These are phyloP conservation scores for Pythium aquatile DNA, from an alignment of 352 stramenopile genomes.

Conservation along the genomic window DNA sequence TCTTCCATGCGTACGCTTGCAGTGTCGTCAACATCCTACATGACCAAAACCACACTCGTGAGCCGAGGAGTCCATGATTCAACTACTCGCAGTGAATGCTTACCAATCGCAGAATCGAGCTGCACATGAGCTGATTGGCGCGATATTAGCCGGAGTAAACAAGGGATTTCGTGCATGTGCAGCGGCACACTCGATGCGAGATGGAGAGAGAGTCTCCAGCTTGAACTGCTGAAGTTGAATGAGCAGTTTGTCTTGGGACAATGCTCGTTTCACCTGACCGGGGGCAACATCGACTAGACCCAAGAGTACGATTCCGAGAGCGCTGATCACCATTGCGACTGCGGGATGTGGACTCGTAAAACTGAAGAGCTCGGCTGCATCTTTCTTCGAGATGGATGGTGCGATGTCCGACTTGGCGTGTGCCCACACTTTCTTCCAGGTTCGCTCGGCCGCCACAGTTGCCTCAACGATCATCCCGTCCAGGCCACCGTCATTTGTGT, in stretches of 20 bases:
- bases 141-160: constrained; percentile 63
- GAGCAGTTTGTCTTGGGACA: constrained; percentile 73
- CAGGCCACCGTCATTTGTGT: background rate
- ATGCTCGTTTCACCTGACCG: constrained; percentile 45
- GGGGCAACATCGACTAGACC: constrained; percentile 38
- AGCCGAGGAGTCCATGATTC: background rate
- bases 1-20: constrained; percentile 70
- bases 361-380: constrained; percentile 77
- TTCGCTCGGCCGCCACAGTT: constrained; percentile 3
- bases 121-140: constrained; percentile 81
- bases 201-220: constrained; percentile 35
- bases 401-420: constrained; percentile 24
- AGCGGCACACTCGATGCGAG: constrained; percentile 37
- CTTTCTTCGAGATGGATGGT: constrained; percentile 49
- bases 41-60: background rate
- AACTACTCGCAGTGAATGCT: background rate
- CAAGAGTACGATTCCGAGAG: constrained; percentile 52
- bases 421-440: constrained; percentile 43
- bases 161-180: constrained; percentile 61
- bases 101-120: constrained; percentile 90
- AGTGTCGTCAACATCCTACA: constrained; percentile 54
- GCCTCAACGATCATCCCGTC: background rate
- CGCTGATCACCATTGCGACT: constrained; percentile 72
- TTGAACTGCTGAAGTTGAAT: constrained; percentile 42
- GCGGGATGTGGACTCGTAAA: constrained; percentile 78